Base-by-base conservation (phyloP, 2,329 filamentous ascomycete species). In the Ascochyta pisi region DNA sequence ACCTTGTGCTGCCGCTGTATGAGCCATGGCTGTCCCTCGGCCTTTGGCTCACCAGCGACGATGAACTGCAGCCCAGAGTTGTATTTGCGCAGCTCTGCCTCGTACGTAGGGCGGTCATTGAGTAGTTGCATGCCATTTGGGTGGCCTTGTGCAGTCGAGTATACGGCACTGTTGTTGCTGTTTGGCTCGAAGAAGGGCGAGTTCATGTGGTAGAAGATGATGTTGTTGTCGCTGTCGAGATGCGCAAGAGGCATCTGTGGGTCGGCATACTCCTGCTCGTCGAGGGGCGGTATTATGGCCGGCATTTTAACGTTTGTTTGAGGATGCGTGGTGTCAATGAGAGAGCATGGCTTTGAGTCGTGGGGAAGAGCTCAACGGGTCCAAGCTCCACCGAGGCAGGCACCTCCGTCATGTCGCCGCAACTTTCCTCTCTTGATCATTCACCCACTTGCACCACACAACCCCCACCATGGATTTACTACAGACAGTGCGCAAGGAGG, bases 401-500 rank as follows among this genome's bases (percentile, higher is more conserved):
- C 41, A 68, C 65, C 62, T 66, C 67, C 64, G 62, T 58, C 47
- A 53, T 51, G 62, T 66, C 58, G 54, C 66, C 65, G 60, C 65
- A 68, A 63, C 57, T 55, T 58, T 37, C 61, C 61, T 45, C 35
- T 41, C 41, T 29, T 41, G 22, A 43, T 33, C 10, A 31, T 24
- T 33, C 42, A 22, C 29, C 44, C 35, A 43, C 58, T 60, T 42
- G 43, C 49, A 58, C 60, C 50, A 55, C 53, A 51, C 38, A 42
- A 58, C 50, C 51, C n/a, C 13, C 60, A 77, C 24, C 53, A 97
- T 99, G 95, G 95, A 99, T 83, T 85, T 99, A 51, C 86, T 98
- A 50, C 91, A 93, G 57, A 92, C 90, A 38, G 89, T 99, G 60
- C 91, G 93, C 71, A 98, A 99, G 79, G 94, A 96, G 75, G 86